Evolutionary conservation across 164 flowering plant genomes (phyloP).

Genomic region (Amborella trichopoda): DNA sequence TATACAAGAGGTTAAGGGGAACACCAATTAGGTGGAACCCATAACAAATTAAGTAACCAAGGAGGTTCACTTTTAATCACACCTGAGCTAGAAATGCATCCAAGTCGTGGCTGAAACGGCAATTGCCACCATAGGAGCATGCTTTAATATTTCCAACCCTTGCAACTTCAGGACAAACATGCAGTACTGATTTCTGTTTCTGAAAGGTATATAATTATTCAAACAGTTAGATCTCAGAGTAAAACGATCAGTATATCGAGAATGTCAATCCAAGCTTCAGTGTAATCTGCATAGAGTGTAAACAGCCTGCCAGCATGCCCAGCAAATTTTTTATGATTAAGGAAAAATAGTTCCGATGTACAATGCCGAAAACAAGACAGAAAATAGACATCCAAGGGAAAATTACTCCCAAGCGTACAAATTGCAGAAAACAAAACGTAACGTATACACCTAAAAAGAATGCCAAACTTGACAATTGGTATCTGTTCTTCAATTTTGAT

Average conservation of each 20-base stretch:
- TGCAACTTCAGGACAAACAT: constrained; percentile 72
- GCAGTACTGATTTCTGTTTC: constrained; percentile 54
- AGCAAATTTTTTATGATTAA: not conserved
- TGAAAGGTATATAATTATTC: too few relatives aligned
- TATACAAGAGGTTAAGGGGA: too few relatives aligned
- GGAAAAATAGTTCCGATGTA: not conserved
- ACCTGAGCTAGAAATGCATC: constrained; percentile 75
- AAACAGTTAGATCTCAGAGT: too few relatives aligned
- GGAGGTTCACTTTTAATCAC: constrained; percentile 3
- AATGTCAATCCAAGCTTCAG: not conserved
- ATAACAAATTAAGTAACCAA: too few relatives aligned
- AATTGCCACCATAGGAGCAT: constrained; percentile 47
- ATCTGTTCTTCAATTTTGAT: too few relatives aligned
- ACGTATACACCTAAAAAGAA: too few relatives aligned
- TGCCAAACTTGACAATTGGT: too few relatives aligned
- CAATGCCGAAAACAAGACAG: not conserved
- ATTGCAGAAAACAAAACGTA: too few relatives aligned
- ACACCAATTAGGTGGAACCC: too few relatives aligned
- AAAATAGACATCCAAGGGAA: too few relatives aligned
- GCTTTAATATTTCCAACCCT: constrained; percentile 49
- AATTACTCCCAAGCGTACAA: too few relatives aligned
- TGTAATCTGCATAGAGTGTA: not conserved
- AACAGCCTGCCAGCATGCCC: not conserved
- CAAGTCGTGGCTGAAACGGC: constrained; percentile 89
- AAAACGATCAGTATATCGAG: not conserved